A percentile compares a stretch with the other conserved stretches of the same genome.
Conservation (phyloP, 345 rosid genomes). For the Nephelium lappaceum region DNA sequence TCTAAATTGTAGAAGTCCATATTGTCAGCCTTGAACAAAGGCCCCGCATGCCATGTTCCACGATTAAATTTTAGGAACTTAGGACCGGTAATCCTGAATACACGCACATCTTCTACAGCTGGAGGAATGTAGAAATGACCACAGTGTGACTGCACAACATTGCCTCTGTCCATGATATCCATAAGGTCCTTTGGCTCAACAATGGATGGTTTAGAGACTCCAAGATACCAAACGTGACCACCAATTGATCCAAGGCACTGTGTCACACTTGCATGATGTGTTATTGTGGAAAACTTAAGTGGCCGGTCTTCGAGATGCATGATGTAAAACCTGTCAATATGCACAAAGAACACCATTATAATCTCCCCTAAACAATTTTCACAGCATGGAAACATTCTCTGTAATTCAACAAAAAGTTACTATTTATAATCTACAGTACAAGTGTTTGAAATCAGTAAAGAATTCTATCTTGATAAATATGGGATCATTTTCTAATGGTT, state of each 20-base stretch:
- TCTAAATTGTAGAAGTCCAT: constrained; percentile 91
- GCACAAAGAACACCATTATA: background rate
- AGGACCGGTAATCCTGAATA: constrained; percentile 67
- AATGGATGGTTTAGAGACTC: constrained; percentile 74
- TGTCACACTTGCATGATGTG: constrained; percentile 86
- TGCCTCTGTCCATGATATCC: constrained; percentile 3
- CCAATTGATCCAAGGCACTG: constrained; percentile 89
- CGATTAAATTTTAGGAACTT: constrained; percentile 66
- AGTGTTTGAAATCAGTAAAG: background rate
- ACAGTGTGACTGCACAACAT: constrained; percentile 34
- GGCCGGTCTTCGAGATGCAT: constrained; percentile 53
- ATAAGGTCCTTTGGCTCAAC: constrained; percentile 24
- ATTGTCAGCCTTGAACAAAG: constrained; percentile 47
- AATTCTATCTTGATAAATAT: background rate
- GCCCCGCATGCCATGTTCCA: constrained; percentile 95
- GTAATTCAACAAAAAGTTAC: background rate
- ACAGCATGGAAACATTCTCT: background rate
- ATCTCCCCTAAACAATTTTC: constrained; percentile 5
- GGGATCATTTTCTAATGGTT: background rate
- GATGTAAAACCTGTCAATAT: constrained; percentile 53
- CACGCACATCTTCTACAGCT: constrained; percentile 48
- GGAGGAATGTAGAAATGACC: constrained; percentile 77
- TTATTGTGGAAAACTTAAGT: constrained; percentile 49
- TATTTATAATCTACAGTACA: background rate
- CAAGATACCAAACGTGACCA: constrained; percentile 77